phyloP scores from a whole-genome alignment of 176 grass and related monocot species.

The Ensete ventricosum region DNA sequence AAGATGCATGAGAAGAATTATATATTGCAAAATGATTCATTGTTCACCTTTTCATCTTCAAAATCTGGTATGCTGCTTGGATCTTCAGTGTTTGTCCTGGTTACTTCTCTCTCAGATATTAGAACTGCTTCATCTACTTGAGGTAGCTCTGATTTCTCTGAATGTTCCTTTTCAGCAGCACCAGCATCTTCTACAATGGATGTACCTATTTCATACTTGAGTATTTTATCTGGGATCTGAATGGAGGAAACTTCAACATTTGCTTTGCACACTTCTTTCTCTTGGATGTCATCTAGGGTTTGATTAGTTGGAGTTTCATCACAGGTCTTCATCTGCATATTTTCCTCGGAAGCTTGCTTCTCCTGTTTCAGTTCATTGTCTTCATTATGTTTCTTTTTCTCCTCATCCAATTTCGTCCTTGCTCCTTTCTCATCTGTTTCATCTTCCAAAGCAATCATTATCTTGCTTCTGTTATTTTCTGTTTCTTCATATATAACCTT shows the following conservation, averaged over 20 bases:
- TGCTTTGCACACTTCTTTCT: not conserved
- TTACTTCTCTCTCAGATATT: not conserved
- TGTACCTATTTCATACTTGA: not conserved
- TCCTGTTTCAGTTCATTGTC: not conserved
- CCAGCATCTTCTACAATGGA: not conserved
- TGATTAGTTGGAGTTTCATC: not conserved
- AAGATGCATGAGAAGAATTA: too few relatives aligned
- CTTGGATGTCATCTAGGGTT: not conserved
- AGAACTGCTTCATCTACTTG: not conserved
- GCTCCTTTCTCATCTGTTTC: not conserved
- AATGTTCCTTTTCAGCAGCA: not conserved
- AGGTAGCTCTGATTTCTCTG: not conserved
- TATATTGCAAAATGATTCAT: too few relatives aligned
- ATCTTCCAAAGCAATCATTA: not conserved
- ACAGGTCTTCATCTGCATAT: not conserved
- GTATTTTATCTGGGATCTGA: not conserved
- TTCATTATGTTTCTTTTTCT: not conserved
- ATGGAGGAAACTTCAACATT: not conserved
- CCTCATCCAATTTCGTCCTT: not conserved
- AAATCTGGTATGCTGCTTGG: not conserved
- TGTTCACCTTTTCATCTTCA: not conserved
- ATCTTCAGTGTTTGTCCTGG: not conserved
- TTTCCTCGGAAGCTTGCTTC: not conserved
- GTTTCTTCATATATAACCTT: not conserved
- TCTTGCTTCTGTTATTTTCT: too few relatives aligned